phyloP scores from a whole-genome alignment of 345 rosid species.

The Laguncularia racemosa region DNA sequence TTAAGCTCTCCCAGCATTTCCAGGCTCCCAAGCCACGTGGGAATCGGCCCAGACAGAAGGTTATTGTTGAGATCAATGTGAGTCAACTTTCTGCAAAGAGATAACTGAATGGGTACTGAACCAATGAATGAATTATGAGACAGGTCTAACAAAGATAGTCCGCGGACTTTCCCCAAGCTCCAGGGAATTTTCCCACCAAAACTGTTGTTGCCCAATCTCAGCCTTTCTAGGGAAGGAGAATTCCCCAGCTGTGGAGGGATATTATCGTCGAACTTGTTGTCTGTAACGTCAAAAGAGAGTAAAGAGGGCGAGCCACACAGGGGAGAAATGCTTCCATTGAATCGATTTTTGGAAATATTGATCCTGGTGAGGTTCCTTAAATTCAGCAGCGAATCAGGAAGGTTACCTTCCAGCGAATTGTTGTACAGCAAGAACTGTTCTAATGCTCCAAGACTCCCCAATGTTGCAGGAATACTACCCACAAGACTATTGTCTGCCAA shows the following conservation, averaged over 20 bases:
- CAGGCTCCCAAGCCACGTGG: constrained; percentile 72
- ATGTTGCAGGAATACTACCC: constrained; percentile 52
- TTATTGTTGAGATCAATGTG: constrained; percentile 81
- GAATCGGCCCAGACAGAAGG: constrained; percentile 57
- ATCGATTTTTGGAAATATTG: constrained; percentile 64
- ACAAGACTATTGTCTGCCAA: constrained; percentile 76
- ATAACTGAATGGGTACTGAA: constrained; percentile 52
- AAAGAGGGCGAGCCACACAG: constrained; percentile 53
- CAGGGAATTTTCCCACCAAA: constrained; percentile 72
- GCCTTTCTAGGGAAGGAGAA: constrained; percentile 71
- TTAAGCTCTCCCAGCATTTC: constrained; percentile 65
- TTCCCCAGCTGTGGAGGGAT: constrained; percentile 68
- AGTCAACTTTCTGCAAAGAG: constrained; percentile 64
- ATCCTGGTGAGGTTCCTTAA: constrained; percentile 73
- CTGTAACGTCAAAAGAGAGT: constrained; percentile 83
- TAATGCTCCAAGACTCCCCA: constrained; percentile 45
- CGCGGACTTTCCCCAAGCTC: constrained; percentile 66
- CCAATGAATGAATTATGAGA: constrained; percentile 74
- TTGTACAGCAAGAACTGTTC: constrained; percentile 88
- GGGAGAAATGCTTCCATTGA: constrained; percentile 64
- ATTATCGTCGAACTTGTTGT: constrained; percentile 50
- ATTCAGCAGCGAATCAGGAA: constrained; percentile 53
- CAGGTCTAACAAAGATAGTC: constrained; percentile 58
- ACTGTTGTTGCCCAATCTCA: constrained; percentile 70
- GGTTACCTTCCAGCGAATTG: constrained; percentile 68